Evolutionary conservation across 257 asterid species (phyloP).

Genomic region (Solanum sejunctum): DNA sequence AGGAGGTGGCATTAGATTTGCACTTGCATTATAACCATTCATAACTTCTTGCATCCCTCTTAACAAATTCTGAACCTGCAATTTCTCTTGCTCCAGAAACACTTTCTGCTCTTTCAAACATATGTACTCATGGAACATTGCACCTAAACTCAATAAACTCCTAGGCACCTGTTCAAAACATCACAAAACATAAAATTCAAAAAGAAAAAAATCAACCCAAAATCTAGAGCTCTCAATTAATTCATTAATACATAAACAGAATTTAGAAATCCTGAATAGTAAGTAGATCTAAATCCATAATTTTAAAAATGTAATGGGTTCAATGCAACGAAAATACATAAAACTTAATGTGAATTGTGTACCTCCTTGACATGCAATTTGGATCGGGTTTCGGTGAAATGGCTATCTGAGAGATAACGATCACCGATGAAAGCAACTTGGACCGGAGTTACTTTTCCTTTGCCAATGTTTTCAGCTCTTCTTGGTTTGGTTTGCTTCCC

Average conservation of each 20-base stretch:
- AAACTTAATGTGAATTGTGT: background rate
- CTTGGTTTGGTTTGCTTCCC: slow-evolving; percentile 39
- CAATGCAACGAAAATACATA: background rate
- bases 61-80: slow-evolving; percentile 54
- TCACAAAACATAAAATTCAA: background rate
- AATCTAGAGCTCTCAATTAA: background rate
- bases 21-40: slow-evolving; percentile 41
- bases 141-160: slow-evolving; percentile 65
- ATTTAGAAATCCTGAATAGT: too few relatives aligned
- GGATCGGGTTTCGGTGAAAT: slow-evolving; percentile 35
- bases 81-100: slow-evolving; percentile 52
- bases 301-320: background rate
- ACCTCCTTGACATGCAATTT: slow-evolving; percentile 75
- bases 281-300: background rate
- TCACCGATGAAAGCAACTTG: slow-evolving; percentile 90
- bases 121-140: slow-evolving; percentile 76
- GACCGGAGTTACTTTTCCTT: slow-evolving; percentile 74
- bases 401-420: slow-evolving; percentile 69
- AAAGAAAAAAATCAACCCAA: background rate
- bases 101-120: slow-evolving; percentile 74
- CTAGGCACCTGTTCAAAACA: slow-evolving; percentile 50
- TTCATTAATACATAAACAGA: background rate
- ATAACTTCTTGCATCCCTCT: slow-evolving; percentile 70
- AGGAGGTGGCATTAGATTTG: slow-evolving; percentile 13
- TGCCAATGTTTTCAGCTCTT: slow-evolving; percentile 37